Conservation (phyloP, 495 filamentous ascomycete species). For the Penicillium mononematosum region DNA sequence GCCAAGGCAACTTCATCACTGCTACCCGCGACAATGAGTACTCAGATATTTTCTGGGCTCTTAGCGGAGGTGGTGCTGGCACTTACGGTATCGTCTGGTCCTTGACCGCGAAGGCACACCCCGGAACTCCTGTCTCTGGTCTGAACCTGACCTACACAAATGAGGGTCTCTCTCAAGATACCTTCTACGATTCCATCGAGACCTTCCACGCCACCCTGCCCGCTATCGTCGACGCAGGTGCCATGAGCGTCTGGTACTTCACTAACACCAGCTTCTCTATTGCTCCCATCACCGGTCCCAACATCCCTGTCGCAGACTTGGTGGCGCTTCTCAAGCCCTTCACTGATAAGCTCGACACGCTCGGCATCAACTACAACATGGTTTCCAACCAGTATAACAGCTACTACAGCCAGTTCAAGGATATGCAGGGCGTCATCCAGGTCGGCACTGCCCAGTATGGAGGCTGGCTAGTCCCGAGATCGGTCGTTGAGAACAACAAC, state of each 20-base stretch:
- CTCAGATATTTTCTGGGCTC: conserved; percentile 65
- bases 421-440: conserved; percentile 35
- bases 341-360: conserved; percentile 23
- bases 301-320: conserved; percentile 32
- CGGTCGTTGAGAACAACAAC: conserved; percentile 49
- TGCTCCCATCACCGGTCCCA: conserved; percentile 38
- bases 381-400: conserved; percentile 35
- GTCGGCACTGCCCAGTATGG: conserved; percentile 54
- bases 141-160: conserved; percentile 33
- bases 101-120: conserved; percentile 47
- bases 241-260: conserved; percentile 51
- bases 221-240: conserved; percentile 51
- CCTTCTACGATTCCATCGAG: conserved; percentile 42
- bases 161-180: conserved; percentile 33
- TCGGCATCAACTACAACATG: conserved; percentile 31
- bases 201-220: conserved; percentile 43
- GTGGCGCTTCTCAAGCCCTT: conserved; percentile 32
- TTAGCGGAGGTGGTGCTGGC: conserved; percentile 62
- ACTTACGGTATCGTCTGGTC: conserved; percentile 63
- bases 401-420: conserved; percentile 48
- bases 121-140: conserved; percentile 37
- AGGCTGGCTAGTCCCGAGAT: conserved; percentile 55
- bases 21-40: conserved; percentile 54
- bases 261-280: conserved; percentile 48
- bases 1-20: conserved; percentile 45